Base-by-base conservation (phyloP, 371 early-diverging fungal species). In the Rhizopus stolonifer region DNA sequence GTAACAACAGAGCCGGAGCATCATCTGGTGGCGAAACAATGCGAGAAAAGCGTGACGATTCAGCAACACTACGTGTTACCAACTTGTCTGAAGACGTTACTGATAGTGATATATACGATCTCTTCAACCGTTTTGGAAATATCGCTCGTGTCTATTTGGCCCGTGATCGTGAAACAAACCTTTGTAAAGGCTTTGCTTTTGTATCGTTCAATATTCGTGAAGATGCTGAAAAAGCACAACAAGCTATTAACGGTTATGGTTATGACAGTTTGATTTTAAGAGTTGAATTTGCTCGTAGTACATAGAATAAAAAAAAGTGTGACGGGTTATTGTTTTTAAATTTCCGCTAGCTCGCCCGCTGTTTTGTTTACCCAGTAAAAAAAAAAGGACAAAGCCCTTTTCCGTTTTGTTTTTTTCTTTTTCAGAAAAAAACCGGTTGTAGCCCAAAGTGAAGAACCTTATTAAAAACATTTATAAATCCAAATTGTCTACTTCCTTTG, bases 161-260 rank as follows among this genome's bases (percentile, higher is more conserved):
- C 15, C 85, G 87, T 56, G 94, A 95, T 77, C 87, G 86, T 52
- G 86, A 88, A 36, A 93, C 93, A 25, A 84, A 86, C 52, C 61
- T 79, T 25, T 94, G 96, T 86, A 93, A 92, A 70, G 98, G 98
- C n/a, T 96, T 88, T 61, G 95, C 96, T 19, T 98, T 96, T 65
- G 93, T 96, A 23, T 87, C 89, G 23, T 98, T 89, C 78, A 77
- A 77, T 65, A 82, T 83, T 62, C 80, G 84, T 61, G 85, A 83
- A 38, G 85, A 88, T 68, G 96, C 95, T 55, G 87, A 92, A 53
- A 72, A 77, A 56, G 95, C 94, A 40, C 83, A 94, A 64, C 80
- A 82, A 54, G 87, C 84, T 56, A 81, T 98, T 63, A 87, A 94
- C 67, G 96, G 96, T 46, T 86, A 87, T 63, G 94, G 94, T 61